Evolutionary conservation across 2,329 filamentous ascomycete species (phyloP).

Genomic region (Rhexocercosporidium sp.): DNA sequence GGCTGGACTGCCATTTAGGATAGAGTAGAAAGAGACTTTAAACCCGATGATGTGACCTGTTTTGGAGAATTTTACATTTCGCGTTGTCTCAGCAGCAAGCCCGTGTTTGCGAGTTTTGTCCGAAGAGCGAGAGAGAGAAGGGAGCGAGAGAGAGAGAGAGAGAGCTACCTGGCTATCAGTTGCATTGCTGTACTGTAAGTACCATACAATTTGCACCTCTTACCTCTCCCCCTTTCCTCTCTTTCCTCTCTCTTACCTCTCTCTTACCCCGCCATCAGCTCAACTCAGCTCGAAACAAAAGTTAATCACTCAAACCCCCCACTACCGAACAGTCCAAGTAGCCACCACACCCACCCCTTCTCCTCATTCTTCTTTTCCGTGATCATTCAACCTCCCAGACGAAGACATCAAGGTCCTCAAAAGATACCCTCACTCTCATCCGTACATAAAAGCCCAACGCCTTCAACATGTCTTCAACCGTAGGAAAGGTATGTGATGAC

Average conservation of each 20-base stretch:
- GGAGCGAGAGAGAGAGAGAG: no score
- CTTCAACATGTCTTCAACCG: conserved; percentile 21
- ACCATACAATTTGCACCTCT: no score
- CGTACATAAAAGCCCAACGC: not conserved
- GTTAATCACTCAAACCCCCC: not conserved
- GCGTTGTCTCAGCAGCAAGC: not conserved
- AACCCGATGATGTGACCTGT: not conserved
- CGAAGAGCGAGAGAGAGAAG: not conserved
- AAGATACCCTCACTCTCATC: not conserved
- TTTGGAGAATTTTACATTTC: not conserved
- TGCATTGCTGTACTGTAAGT: no score
- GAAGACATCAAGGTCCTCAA: conserved; percentile 17
- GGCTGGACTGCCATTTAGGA: conserved; percentile 2
- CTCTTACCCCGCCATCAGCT: not conserved
- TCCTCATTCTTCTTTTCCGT: not conserved
- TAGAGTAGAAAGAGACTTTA: not conserved
- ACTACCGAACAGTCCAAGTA: not conserved
- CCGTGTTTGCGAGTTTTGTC: conserved; percentile 14
- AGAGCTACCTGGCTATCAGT: no score
- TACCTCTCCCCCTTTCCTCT: no score
- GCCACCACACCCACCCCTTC: not conserved
- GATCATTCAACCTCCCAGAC: not conserved
- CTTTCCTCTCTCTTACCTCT: no score
- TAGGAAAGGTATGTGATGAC: conserved; percentile 21
- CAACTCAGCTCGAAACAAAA: conserved; percentile 1